phyloP scores from a whole-genome alignment of 768 basidiomycete species.

The Mycena rosella region DNA sequence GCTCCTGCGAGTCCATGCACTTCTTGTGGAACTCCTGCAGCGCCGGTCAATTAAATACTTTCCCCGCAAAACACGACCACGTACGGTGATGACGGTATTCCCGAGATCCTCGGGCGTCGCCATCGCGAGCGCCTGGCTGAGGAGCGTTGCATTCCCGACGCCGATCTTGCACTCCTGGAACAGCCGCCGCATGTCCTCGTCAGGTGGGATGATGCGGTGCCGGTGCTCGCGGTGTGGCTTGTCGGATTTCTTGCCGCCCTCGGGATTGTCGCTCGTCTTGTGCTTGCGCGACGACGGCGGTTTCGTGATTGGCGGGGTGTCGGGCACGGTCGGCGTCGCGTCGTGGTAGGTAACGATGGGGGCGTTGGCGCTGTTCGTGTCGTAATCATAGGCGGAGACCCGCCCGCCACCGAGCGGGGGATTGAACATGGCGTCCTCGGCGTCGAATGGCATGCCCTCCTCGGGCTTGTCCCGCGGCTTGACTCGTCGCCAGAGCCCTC shows the following conservation, averaged over 20 bases:
- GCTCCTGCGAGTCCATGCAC: conserved; percentile 85
- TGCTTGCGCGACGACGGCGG: conserved; percentile 51
- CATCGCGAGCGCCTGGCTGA: conserved; percentile 77
- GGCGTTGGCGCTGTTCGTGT: conserved; percentile 39
- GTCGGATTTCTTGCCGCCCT: conserved; percentile 10
- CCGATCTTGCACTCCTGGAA: conserved; percentile 90
- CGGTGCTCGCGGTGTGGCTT: conserved; percentile 32
- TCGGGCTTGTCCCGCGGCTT: conserved; percentile 87
- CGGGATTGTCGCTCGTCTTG: conserved; percentile 44
- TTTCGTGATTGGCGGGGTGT: conserved; percentile 36
- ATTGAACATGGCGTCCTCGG: conserved; percentile 84
- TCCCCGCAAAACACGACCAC: conserved; percentile 38
- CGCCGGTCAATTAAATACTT: background rate
- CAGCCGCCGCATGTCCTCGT: conserved; percentile 87
- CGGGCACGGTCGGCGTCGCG: conserved; percentile 45
- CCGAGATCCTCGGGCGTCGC: conserved; percentile 80
- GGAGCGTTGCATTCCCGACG: conserved; percentile 80
- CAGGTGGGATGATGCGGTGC: conserved; percentile 69
- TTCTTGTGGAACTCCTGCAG: conserved; percentile 90
- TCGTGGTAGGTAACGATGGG: conserved; percentile 48
- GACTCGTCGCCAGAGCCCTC: conserved; percentile 82
- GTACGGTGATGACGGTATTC: conserved; percentile 76
- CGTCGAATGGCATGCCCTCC: conserved; percentile 84
- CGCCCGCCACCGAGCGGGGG: conserved; percentile 48
- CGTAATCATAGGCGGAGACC: conserved; percentile 23